Conservation (phyloP, 1,139 yeast species). For the Nakaseomyces glabratus region DNA sequence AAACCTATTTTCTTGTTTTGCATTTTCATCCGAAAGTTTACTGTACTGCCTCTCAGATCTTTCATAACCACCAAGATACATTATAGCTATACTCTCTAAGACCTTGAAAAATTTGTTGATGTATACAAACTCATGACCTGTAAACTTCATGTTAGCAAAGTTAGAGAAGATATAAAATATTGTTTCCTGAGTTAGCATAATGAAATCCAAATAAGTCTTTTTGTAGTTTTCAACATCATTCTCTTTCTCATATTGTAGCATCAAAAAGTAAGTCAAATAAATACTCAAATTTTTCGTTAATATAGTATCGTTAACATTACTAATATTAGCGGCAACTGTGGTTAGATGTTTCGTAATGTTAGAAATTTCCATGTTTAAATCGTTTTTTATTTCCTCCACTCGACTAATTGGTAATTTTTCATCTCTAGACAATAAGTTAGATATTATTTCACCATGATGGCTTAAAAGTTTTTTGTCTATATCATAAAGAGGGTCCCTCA, state of each 20-base stretch:
- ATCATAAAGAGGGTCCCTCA: constrained; percentile 22
- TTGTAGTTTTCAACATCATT: constrained; percentile 17
- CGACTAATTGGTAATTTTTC: constrained; percentile 20
- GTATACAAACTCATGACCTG: constrained; percentile 27
- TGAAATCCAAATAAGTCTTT: constrained; percentile 18
- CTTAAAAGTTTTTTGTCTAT: constrained; percentile 18
- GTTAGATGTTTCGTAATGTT: constrained; percentile 21
- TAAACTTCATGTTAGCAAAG: constrained; percentile 25
- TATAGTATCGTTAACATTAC: constrained; percentile 24
- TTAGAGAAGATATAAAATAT: constrained; percentile 28
- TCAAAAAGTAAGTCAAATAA: constrained; percentile 18
- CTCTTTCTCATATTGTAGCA: constrained; percentile 23
- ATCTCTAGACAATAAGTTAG: constrained; percentile 24
- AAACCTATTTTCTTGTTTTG: constrained; percentile 4
- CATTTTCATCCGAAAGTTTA: constrained; percentile 1
- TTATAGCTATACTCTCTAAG: constrained; percentile 18
- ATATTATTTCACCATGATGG: constrained; percentile 19
- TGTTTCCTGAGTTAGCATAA: constrained; percentile 24
- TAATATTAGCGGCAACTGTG: constrained; percentile 20
- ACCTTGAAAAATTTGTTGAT: constrained; percentile 21
- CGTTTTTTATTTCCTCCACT: constrained; percentile 15
- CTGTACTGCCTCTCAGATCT: constrained; percentile 10
- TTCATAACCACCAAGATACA: constrained; percentile 22
- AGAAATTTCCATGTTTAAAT: constrained; percentile 15
- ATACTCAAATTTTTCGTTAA: constrained; percentile 23